These are phyloP conservation scores for Pyrenochaeta sp. DNA, from an alignment of 2,329 filamentous ascomycete genomes.

Conservation along the genomic window DNA sequence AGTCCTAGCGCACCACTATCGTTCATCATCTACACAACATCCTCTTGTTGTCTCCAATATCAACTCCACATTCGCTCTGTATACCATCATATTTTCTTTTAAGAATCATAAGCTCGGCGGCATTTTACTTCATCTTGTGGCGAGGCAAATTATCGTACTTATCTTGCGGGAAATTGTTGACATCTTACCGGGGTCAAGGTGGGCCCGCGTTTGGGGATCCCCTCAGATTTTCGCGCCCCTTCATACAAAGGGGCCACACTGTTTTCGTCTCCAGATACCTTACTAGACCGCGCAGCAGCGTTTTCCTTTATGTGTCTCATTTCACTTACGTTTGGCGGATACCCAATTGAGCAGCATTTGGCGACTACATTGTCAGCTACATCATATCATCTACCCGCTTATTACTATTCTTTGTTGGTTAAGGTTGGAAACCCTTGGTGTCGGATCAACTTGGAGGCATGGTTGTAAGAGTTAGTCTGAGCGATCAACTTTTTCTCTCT, in stretches of 20 bases:
- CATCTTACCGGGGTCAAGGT: conserved; percentile 12
- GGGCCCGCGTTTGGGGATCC: conserved; percentile 10
- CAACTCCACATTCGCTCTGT: conserved; percentile 33
- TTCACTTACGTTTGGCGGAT: conserved; percentile 38
- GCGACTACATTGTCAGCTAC: conserved; percentile 32
- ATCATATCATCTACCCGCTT: conserved; percentile 12
- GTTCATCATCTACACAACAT: conserved; percentile 31
- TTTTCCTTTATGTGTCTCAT: conserved; percentile 35
- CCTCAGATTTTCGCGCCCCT: conserved; percentile 25
- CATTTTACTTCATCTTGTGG: conserved; percentile 31
- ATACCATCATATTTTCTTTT: conserved; percentile 31
- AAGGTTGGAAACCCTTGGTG: conserved; percentile 8
- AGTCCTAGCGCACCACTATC: conserved; percentile 33
- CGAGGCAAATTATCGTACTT: conserved; percentile 22
- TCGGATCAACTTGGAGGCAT: conserved; percentile 12
- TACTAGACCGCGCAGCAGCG: conserved; percentile 36
- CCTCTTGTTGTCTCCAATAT: conserved; percentile 27
- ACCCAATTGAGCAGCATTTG: conserved; percentile 46
- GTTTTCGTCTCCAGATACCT: conserved; percentile 39
- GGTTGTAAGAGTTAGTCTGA: conserved; percentile 28
- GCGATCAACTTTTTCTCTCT: conserved; percentile 22
- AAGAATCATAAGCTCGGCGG: conserved; percentile 32
- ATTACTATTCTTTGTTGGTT: conserved; percentile 25
- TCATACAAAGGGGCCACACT: conserved; percentile 23
- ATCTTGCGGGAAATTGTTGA: conserved; percentile 26